Conservation (phyloP, 1,284 basidiomycete genomes). For the Ceratobasidium sp. region DNA sequence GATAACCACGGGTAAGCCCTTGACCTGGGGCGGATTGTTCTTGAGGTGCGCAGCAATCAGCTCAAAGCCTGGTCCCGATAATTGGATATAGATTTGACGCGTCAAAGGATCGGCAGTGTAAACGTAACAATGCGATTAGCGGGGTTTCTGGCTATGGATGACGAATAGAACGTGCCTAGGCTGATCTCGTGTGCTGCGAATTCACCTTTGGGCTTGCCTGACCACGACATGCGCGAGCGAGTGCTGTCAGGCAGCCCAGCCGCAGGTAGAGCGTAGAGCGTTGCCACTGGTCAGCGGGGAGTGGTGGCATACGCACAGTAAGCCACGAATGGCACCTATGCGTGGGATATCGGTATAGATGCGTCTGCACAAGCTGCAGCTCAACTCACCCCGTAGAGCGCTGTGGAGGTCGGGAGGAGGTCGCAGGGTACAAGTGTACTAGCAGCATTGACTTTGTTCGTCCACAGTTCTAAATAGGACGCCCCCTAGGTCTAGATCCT, state of each 20-base stretch:
- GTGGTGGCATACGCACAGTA: constrained; percentile 3
- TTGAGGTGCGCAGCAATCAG: constrained; percentile 36
- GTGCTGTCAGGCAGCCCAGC: constrained; percentile 35
- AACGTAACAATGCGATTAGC: constrained; percentile 16
- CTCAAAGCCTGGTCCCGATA: constrained; percentile 16
- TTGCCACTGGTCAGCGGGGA: constrained; percentile 1
- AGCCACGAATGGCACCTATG: not conserved
- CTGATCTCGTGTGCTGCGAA: constrained; percentile 39
- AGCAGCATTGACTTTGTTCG: not conserved
- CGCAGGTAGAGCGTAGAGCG: constrained; percentile 6
- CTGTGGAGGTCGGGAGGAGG: constrained; percentile 8
- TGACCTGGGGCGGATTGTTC: constrained; percentile 27
- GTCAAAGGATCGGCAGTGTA: not conserved
- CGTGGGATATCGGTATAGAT: not conserved
- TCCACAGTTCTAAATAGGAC: constrained; percentile 6
- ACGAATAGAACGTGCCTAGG: constrained; percentile 13
- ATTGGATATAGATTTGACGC: not conserved
- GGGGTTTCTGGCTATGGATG: not conserved
- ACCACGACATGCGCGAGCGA: constrained; percentile 20
- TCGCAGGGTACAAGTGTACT: constrained; percentile 19
- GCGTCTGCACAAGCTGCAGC: not conserved
- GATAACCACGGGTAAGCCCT: constrained; percentile 28
- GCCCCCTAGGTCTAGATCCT: constrained; percentile 11
- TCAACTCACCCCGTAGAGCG: not conserved
- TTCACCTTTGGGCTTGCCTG: constrained; percentile 30